Conservation (phyloP, 2,329 filamentous ascomycete genomes). For the Fusarium poae region DNA sequence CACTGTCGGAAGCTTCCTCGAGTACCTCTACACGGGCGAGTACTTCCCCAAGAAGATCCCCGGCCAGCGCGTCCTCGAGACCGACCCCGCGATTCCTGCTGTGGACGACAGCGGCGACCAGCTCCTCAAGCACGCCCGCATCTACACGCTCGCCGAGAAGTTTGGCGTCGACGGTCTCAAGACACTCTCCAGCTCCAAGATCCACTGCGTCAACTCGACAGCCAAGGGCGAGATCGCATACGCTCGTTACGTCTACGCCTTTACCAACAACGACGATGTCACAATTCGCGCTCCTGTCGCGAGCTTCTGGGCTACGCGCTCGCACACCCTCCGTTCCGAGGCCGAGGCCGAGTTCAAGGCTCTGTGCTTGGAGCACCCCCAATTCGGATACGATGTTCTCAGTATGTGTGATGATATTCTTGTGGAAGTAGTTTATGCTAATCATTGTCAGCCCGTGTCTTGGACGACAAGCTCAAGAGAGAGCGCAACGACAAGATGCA, state of each 20-base stretch:
- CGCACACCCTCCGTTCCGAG: conserved; percentile 83
- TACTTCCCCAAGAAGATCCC: conserved; percentile 79
- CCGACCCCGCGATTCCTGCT: conserved; percentile 72
- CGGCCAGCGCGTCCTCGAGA: conserved; percentile 75
- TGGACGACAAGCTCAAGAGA: conserved; percentile 76
- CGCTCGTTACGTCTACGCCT: conserved; percentile 70
- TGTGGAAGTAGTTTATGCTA: background rate
- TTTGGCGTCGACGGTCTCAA: conserved; percentile 77
- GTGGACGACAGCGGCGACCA: conserved; percentile 85
- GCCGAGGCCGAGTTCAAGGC: conserved; percentile 86
- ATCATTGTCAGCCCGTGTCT: conserved; percentile 65
- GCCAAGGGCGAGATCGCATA: conserved; percentile 92
- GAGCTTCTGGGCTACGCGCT: conserved; percentile 49
- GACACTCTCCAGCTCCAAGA: conserved; percentile 85
- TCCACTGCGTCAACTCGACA: conserved; percentile 89
- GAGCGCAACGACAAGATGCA: conserved; percentile 72
- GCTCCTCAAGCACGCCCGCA: conserved; percentile 87
- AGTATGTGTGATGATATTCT: conserved; percentile 63
- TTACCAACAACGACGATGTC: conserved; percentile 37
- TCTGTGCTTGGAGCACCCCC: conserved; percentile 88
- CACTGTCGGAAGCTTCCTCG: conserved; percentile 57
- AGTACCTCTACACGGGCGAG: conserved; percentile 58
- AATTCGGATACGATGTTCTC: conserved; percentile 93
- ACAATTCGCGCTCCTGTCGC: conserved; percentile 45
- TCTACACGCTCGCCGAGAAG: conserved; percentile 90